Conservation (phyloP, 768 basidiomycete genomes). For the Crassisporium funariophilum region DNA sequence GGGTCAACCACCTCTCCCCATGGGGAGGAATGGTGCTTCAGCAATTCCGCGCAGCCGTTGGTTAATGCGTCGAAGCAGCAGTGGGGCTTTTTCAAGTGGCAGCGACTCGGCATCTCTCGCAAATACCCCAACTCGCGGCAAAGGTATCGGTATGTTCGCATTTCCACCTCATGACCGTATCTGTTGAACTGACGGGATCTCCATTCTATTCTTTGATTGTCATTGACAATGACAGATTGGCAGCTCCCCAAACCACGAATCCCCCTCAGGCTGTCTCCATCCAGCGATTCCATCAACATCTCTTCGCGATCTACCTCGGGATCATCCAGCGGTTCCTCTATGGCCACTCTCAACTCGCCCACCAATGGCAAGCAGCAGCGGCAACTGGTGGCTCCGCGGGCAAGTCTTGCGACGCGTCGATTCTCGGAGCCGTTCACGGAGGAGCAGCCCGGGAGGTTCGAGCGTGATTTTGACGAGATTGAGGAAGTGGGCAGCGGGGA, state of each 20-base stretch:
- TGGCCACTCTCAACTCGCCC: slow-evolving; percentile 48
- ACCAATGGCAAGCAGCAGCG: slow-evolving; percentile 34
- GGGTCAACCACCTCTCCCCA: slow-evolving; percentile 35
- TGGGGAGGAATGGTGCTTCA: slow-evolving; percentile 24
- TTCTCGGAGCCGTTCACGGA: slow-evolving; percentile 45
- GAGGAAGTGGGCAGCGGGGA: slow-evolving; percentile 88
- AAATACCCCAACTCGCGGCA: slow-evolving; percentile 64
- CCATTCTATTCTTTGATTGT: slow-evolving; percentile 11
- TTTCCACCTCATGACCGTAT: slow-evolving; percentile 1
- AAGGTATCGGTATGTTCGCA: slow-evolving; percentile 42
- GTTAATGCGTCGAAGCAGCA: slow-evolving; percentile 78
- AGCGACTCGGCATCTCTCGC: slow-evolving; percentile 61
- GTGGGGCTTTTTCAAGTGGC: slow-evolving; percentile 78
- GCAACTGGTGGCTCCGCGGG: slow-evolving; percentile 13
- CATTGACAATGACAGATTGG: slow-evolving; percentile 47
- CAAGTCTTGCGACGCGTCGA: slow-evolving; percentile 27
- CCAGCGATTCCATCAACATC: slow-evolving; percentile 40
- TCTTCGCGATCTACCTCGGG: slow-evolving; percentile 56
- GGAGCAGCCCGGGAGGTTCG: slow-evolving; percentile 68
- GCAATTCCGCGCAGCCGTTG: slow-evolving; percentile 52
- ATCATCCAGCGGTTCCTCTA: slow-evolving; percentile 59
- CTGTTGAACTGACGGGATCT: slow-evolving; percentile 1
- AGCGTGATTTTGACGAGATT: slow-evolving; percentile 77
- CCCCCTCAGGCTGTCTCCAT: slow-evolving; percentile 50
- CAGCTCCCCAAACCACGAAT: slow-evolving; percentile 52